Percentiles rank a stretch among this genome's conserved stretches.
Conservation (phyloP, 2,329 filamentous ascomycete genomes). For the Xylariaceae sp. region DNA sequence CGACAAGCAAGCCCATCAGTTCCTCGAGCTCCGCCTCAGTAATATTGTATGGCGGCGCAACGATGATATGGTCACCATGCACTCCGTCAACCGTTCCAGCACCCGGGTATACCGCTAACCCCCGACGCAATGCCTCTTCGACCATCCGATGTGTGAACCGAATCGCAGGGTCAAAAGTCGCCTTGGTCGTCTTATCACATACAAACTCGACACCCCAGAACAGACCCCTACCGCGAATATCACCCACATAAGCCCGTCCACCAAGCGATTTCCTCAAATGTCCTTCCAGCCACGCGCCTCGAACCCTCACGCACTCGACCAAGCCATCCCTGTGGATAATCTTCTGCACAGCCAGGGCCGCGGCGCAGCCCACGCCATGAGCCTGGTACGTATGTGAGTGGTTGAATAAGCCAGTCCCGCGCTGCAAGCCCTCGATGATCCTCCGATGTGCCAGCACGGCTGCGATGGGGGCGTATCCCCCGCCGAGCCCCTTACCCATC, state of each 20-base stretch:
- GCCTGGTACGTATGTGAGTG: constrained; percentile 57
- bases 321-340: constrained; percentile 36
- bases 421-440: too few relatives aligned
- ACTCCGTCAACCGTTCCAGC: constrained; percentile 15
- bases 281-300: constrained; percentile 30
- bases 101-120: constrained; percentile 19
- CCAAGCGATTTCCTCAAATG: constrained; percentile 29
- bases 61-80: constrained; percentile 22
- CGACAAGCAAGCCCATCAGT: too few relatives aligned
- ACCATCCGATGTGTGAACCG: constrained; percentile 17
- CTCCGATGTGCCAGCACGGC: constrained; percentile 51
- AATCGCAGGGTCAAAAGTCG: constrained; percentile 31
- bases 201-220: constrained; percentile 45
- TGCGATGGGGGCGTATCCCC: constrained; percentile 58
- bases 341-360: constrained; percentile 38
- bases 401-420: constrained; percentile 42
- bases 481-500: constrained; percentile 59
- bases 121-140: constrained; percentile 8
- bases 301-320: constrained; percentile 32
- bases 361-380: constrained; percentile 37
- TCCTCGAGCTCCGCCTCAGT: constrained; percentile 16
- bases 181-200: constrained; percentile 30
- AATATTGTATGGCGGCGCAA: constrained; percentile 24
- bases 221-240: constrained; percentile 40
- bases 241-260: constrained; percentile 37